Evolutionary conservation across 768 basidiomycete species (phyloP).

Genomic region (Tricholoma terreum): DNA sequence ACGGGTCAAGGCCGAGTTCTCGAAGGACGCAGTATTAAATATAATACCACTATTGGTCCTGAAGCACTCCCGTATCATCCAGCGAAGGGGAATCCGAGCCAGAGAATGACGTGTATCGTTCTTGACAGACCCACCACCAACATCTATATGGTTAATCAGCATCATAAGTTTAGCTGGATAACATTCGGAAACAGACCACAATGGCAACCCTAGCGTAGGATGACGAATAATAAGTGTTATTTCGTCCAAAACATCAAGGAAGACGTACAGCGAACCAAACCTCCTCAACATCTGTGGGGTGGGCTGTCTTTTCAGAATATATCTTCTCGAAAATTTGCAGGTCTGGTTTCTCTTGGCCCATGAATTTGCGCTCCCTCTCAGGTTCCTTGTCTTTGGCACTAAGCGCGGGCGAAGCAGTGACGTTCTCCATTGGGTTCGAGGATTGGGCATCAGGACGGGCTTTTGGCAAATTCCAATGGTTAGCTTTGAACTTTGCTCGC

Average conservation of each 20-base stretch:
- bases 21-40: slow-evolving; percentile 48
- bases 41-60: slow-evolving; percentile 53
- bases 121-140: slow-evolving; percentile 55
- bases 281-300: slow-evolving; percentile 47
- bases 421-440: background rate
- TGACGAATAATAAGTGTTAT: background rate
- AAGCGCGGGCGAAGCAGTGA: background rate
- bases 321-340: slow-evolving; percentile 28
- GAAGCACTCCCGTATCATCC: slow-evolving; percentile 75
- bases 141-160: slow-evolving; percentile 30
- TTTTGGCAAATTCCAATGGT: slow-evolving; percentile 51
- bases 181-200: slow-evolving; percentile 29
- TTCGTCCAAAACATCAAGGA: background rate
- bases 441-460: no score
- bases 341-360: slow-evolving; percentile 9
- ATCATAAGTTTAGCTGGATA: background rate
- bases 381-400: background rate
- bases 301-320: slow-evolving; percentile 23
- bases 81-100: slow-evolving; percentile 53
- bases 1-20: slow-evolving; percentile 41
- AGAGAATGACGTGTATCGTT: slow-evolving; percentile 41
- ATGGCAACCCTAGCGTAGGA: slow-evolving; percentile 41
- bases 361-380: slow-evolving; percentile 14
- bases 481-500: slow-evolving; percentile 57
- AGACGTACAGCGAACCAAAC: slow-evolving; percentile 61